phyloP scores from a whole-genome alignment of 805 yeast genomes.

The Candida ovalis region DNA sequence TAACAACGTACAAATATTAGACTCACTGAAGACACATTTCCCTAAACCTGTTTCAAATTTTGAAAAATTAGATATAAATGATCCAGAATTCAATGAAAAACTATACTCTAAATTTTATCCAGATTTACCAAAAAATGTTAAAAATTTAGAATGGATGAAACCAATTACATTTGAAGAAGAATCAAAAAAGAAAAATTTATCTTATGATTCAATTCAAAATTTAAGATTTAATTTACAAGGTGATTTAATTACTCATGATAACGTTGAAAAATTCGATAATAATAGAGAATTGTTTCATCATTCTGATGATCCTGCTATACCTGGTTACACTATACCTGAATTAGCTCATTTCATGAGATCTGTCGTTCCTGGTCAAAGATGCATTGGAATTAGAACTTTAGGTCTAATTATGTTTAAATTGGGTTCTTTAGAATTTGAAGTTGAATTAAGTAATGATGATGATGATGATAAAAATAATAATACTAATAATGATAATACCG shows the following conservation, averaged over 20 bases:
- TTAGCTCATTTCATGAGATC: slow-evolving; percentile 77
- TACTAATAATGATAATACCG: background rate
- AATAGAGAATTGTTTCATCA: slow-evolving; percentile 84
- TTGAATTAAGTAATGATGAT: slow-evolving; percentile 28
- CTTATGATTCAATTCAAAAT: slow-evolving; percentile 56
- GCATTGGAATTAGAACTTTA: slow-evolving; percentile 78
- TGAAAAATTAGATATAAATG: slow-evolving; percentile 52
- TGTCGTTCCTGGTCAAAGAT: slow-evolving; percentile 77
- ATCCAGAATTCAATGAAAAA: slow-evolving; percentile 74
- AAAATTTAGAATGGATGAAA: slow-evolving; percentile 89
- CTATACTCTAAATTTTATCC: slow-evolving; percentile 86
- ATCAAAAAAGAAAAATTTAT: slow-evolving; percentile 29
- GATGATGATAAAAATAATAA: slow-evolving; percentile 32
- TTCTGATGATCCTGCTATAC: slow-evolving; percentile 78
- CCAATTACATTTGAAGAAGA: slow-evolving; percentile 54
- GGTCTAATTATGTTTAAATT: slow-evolving; percentile 81
- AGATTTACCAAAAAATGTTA: slow-evolving; percentile 78
- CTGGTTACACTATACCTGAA: slow-evolving; percentile 89
- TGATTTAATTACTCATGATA: slow-evolving; percentile 48
- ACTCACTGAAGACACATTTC: slow-evolving; percentile 44
- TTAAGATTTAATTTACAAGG: slow-evolving; percentile 90
- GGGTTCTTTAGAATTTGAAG: slow-evolving; percentile 10
- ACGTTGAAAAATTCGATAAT: slow-evolving; percentile 13
- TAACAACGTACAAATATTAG: background rate
- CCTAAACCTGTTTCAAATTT: slow-evolving; percentile 36